Percentiles rank a stretch among this genome's conserved stretches.
phyloP scores from a whole-genome alignment of 148 eudicot genomes.

The Fallopia convolvulus region DNA sequence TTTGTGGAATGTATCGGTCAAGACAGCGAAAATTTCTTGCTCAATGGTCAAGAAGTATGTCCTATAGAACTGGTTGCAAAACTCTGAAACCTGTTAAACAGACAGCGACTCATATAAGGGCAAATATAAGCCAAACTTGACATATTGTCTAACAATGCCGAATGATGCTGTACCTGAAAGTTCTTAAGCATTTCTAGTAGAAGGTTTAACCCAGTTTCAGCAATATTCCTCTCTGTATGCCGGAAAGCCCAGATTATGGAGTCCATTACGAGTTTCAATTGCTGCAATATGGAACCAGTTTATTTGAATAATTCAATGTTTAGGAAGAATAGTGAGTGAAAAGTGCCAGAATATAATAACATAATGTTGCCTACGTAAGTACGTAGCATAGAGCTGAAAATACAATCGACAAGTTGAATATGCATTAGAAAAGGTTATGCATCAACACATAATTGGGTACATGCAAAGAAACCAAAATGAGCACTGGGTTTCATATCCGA shows the following conservation, averaged over 20 bases:
- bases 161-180: conserved; percentile 57
- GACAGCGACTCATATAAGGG: background rate
- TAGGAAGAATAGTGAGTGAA: background rate
- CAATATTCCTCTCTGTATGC: conserved; percentile 95
- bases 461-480: background rate
- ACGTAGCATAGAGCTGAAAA: background rate
- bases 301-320: background rate
- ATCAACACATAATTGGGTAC: background rate
- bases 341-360: background rate
- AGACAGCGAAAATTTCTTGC: conserved; percentile 95
- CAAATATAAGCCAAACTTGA: background rate
- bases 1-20: conserved; percentile 96
- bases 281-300: conserved; percentile 31
- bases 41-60: conserved; percentile 77
- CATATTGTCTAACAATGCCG: background rate
- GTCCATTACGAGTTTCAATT: conserved; percentile 96
- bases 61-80: conserved; percentile 80
- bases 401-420: background rate
- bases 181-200: conserved; percentile 90
- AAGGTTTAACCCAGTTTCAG: conserved; percentile 95
- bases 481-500: conserved; percentile 3
- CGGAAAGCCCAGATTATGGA: conserved; percentile 99
- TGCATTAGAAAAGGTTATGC: background rate
- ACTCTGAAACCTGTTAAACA: conserved; percentile 61
- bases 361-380: background rate